Evolutionary conservation across 768 basidiomycete genomes (phyloP).

Genomic region (Kwoniella dendrophila): DNA sequence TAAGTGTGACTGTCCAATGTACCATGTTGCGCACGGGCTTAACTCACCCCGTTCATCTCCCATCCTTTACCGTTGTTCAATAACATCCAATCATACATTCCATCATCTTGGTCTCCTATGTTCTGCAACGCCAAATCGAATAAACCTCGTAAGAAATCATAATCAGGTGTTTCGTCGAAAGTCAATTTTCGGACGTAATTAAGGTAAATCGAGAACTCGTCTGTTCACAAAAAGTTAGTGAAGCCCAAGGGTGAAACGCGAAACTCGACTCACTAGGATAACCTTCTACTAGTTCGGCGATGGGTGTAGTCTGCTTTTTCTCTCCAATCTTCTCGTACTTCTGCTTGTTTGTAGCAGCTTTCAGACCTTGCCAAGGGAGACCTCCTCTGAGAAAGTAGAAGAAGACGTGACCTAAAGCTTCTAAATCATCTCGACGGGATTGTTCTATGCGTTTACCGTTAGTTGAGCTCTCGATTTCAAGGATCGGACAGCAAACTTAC

Average conservation of each 20-base stretch:
- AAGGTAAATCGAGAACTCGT: slow-evolving; percentile 97
- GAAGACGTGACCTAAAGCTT: slow-evolving; percentile 99
- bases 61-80: slow-evolving; percentile 92
- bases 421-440: slow-evolving; percentile 93
- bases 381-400: slow-evolving; percentile 99
- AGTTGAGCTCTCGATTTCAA: background rate
- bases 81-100: slow-evolving; percentile 93
- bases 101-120: slow-evolving; percentile 86
- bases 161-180: slow-evolving; percentile 98
- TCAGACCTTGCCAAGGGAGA: slow-evolving; percentile 97
- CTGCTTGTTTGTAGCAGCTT: slow-evolving; percentile 99
- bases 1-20: background rate
- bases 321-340: slow-evolving; percentile 99
- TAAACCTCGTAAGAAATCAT: slow-evolving; percentile 93
- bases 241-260: background rate
- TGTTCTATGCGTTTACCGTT: slow-evolving; percentile 54
- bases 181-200: slow-evolving; percentile 99
- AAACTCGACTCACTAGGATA: slow-evolving; percentile 63
- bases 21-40: background rate
- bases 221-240: slow-evolving; percentile 58
- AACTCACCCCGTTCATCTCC: slow-evolving; percentile 76
- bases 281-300: slow-evolving; percentile 94
- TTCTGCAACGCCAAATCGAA: slow-evolving; percentile 93
- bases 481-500: slow-evolving; percentile 60
- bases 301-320: slow-evolving; percentile 97